These are phyloP conservation scores for Atkinsonella hypoxylon DNA, from an alignment of 2,329 filamentous ascomycete species.

Conservation along the genomic window DNA sequence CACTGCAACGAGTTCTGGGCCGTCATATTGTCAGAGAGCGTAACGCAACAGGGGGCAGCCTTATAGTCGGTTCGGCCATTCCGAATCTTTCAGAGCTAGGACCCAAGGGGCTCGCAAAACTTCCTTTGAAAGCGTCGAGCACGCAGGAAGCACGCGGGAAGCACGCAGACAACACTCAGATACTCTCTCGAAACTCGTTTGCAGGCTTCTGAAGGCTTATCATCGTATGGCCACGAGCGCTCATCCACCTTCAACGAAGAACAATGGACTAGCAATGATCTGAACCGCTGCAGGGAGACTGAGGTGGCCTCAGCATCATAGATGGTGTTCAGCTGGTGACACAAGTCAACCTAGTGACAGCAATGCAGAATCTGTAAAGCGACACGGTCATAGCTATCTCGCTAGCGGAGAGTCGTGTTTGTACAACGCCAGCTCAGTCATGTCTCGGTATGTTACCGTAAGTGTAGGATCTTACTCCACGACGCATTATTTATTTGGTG, in stretches of 20 bases:
- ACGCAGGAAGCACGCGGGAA: too few species aligned
- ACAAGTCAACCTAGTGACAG: neutral
- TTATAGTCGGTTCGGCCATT: neutral
- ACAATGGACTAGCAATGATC: neutral
- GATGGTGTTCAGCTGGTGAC: neutral
- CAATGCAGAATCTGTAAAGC: neutral
- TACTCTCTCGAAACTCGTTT: too few species aligned
- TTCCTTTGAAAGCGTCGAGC: too few species aligned
- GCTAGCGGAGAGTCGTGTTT: slow-evolving; percentile 1
- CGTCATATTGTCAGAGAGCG: neutral
- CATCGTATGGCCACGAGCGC: too few species aligned
- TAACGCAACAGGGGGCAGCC: neutral
- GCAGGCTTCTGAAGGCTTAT: too few species aligned
- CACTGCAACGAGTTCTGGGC: neutral
- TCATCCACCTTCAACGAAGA: neutral
- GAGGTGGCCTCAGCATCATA: neutral
- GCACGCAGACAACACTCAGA: too few species aligned
- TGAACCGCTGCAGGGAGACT: neutral
- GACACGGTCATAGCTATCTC: slow-evolving; percentile 2
- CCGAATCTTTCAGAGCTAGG: neutral
- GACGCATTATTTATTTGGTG: neutral
- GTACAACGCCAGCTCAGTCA: slow-evolving; percentile 5
- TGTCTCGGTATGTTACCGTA: slow-evolving; percentile 3
- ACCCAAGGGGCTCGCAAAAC: too few species aligned
- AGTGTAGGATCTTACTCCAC: neutral